Percentiles rank a stretch among this genome's conserved stretches.
Conservation (phyloP, 495 filamentous ascomycete species). For the Pseudotulostoma volvatum region DNA sequence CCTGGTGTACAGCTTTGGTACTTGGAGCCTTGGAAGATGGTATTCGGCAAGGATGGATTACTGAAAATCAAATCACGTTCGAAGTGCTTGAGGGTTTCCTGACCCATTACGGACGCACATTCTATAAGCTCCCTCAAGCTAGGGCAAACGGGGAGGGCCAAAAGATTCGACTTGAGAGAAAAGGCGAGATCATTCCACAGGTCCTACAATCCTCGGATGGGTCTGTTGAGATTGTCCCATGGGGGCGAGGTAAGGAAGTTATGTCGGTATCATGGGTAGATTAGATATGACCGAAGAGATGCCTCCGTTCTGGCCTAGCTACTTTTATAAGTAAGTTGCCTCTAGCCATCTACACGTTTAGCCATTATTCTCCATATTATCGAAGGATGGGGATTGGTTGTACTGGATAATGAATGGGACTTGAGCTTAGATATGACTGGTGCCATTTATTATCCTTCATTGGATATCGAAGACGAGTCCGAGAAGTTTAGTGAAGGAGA, state of each 20-base stretch:
- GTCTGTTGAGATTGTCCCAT: constrained; percentile 4
- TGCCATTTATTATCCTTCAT: too few species aligned
- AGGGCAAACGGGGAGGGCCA: constrained; percentile 26
- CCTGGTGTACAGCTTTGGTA: constrained; percentile 62
- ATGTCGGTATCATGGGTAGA: constrained; percentile 3
- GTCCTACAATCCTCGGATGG: constrained; percentile 25
- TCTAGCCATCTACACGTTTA: too few species aligned
- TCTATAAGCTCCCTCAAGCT: constrained; percentile 48
- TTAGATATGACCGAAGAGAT: too few species aligned
- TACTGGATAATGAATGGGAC: too few species aligned
- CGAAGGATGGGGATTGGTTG: too few species aligned
- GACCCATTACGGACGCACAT: constrained; percentile 51
- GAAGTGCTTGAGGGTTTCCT: constrained; percentile 61
- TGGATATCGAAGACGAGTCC: too few species aligned
- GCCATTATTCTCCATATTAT: too few species aligned
- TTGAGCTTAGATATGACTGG: too few species aligned
- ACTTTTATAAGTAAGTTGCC: too few species aligned
- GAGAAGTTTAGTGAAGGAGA: too few species aligned
- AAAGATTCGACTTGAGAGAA: constrained; percentile 45
- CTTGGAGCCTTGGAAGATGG: constrained; percentile 58
- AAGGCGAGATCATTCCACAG: constrained; percentile 38
- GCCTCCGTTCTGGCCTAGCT: too few species aligned
- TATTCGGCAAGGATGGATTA: constrained; percentile 45
- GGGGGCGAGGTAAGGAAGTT: constrained; percentile 4
- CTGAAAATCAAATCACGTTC: constrained; percentile 48